These are phyloP conservation scores for Porogramme epimiltina DNA, from an alignment of 1,284 basidiomycete species.

Conservation along the genomic window DNA sequence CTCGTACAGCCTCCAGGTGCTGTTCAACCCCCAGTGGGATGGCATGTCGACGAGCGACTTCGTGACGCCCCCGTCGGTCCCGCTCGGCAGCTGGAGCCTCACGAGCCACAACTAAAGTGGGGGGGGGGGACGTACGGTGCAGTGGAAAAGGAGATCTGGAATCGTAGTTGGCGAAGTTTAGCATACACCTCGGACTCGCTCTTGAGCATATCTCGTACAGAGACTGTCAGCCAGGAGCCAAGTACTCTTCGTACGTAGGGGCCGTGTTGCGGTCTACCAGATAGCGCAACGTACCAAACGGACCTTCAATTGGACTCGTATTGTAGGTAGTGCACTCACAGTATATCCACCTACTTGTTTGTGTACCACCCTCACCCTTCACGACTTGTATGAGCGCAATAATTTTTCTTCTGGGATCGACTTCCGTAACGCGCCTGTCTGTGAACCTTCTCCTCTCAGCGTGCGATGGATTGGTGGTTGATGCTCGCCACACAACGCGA, in stretches of 20 bases:
- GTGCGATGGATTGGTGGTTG: too few relatives aligned
- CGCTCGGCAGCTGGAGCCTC: slow-evolving; percentile 69
- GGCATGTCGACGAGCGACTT: slow-evolving; percentile 58
- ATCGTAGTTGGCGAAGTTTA: not conserved
- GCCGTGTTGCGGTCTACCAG: not conserved
- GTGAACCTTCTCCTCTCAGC: too few relatives aligned
- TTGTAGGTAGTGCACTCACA: not conserved
- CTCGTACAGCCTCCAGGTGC: slow-evolving; percentile 70
- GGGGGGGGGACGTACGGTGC: not conserved
- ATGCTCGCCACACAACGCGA: slow-evolving; percentile 4
- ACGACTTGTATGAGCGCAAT: not conserved
- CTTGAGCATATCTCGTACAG: not conserved
- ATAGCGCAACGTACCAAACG: not conserved
- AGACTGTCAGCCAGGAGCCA: too few relatives aligned
- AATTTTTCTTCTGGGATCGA: too few relatives aligned
- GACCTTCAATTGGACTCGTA: slow-evolving; percentile 1
- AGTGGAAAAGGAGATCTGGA: not conserved
- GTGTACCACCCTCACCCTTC: not conserved
- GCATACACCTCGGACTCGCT: not conserved
- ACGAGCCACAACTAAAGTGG: slow-evolving; percentile 61
- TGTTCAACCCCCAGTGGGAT: slow-evolving; percentile 88
- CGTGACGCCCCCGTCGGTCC: slow-evolving; percentile 68
- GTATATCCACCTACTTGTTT: not conserved
- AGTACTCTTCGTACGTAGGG: not conserved
- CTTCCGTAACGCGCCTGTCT: too few relatives aligned